A percentile compares a stretch with the other conserved stretches of the same genome.
These are phyloP conservation scores for Flaveria brownii DNA, from an alignment of 129 eudicot genomes.

Conservation along the genomic window DNA sequence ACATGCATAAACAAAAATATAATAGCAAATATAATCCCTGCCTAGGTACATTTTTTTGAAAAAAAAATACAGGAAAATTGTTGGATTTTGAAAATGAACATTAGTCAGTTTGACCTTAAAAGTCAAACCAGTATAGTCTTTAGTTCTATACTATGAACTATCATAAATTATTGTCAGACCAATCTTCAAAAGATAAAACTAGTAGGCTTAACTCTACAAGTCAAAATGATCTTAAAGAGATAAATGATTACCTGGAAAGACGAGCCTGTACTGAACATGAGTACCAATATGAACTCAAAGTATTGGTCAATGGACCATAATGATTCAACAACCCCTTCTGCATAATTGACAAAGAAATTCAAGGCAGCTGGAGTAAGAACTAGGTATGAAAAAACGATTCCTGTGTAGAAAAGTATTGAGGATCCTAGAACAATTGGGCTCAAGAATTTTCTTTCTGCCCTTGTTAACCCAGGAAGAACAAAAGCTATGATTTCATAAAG, in stretches of 20 bases:
- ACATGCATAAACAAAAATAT: constrained; percentile 5
- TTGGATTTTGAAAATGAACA: constrained; percentile 10
- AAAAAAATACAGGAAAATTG: not conserved
- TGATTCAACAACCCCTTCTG: constrained; percentile 97
- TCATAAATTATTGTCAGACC: no score
- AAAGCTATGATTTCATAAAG: constrained; percentile 96
- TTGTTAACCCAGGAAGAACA: constrained; percentile 87
- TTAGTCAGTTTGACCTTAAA: constrained; percentile 12
- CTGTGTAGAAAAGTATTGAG: constrained; percentile 81
- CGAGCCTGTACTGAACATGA: constrained; percentile 96
- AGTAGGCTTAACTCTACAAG: not conserved
- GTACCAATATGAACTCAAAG: constrained; percentile 91
- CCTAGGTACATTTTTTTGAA: not conserved
- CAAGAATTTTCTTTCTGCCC: constrained; percentile 76
- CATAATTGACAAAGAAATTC: constrained; percentile 88
- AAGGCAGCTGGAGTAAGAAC: constrained; percentile 97
- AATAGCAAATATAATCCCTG: not conserved
- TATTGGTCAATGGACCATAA: constrained; percentile 97
- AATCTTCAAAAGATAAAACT: not conserved
- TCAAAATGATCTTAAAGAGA: not conserved
- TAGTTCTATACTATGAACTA: no score
- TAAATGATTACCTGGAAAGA: constrained; percentile 78
- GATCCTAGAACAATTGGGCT: constrained; percentile 93
- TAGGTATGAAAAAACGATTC: constrained; percentile 73
- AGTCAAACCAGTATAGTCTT: no score